Conservation (phyloP, 2,329 filamentous ascomycete species). For the Fusarium austroafricanum region DNA sequence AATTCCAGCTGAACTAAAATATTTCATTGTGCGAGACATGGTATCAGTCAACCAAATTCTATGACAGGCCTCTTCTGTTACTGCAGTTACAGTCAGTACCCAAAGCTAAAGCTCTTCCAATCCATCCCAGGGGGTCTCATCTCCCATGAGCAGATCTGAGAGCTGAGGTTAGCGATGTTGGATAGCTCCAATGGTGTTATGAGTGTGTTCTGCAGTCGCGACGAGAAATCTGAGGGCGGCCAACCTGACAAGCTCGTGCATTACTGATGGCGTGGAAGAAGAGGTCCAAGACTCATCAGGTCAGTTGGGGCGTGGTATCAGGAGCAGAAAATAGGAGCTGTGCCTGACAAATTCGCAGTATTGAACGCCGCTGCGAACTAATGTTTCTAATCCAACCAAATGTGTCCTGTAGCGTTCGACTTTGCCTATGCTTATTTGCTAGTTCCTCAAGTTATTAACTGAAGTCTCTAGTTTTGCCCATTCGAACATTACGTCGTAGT, state of each 20-base stretch:
- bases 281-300: not conserved
- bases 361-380: not conserved
- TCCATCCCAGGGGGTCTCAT: not conserved
- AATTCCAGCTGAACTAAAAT: not conserved
- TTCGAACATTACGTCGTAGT: not conserved
- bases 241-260: not conserved
- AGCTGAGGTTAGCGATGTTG: not conserved
- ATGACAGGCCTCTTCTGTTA: not conserved
- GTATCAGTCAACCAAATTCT: not conserved
- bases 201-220: not conserved
- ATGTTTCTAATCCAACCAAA: not conserved
- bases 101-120: slow-evolving; percentile 2
- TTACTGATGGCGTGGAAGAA: not conserved
- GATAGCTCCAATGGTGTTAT: not conserved
- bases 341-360: not conserved
- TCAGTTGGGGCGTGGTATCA: not conserved
- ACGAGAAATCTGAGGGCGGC: slow-evolving; percentile 6
- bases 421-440: slow-evolving; percentile 8
- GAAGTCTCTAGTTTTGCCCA: no score
- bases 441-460: not conserved
- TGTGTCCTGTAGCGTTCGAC: slow-evolving; percentile 5
- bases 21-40: not conserved
- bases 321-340: slow-evolving; percentile 1
- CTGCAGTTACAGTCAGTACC: not conserved
- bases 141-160: not conserved